These are phyloP conservation scores for Cystobasidium ongulense DNA, from an alignment of 768 basidiomycete species.

Conservation along the genomic window DNA sequence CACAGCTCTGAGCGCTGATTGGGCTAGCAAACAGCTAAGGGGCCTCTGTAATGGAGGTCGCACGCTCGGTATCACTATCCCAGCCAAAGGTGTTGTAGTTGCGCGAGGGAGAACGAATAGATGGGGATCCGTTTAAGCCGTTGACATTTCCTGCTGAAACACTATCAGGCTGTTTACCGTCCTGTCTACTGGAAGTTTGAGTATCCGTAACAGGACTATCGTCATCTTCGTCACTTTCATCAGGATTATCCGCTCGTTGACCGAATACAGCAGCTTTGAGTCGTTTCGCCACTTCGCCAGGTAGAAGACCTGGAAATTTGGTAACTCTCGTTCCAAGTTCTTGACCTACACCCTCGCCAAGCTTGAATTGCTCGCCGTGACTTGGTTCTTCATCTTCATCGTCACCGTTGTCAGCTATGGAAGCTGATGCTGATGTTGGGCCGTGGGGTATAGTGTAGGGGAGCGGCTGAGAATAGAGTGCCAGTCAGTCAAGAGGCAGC, in stretches of 20 bases:
- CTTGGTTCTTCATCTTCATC: conserved; percentile 1
- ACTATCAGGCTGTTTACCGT: neutral
- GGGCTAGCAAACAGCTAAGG: neutral
- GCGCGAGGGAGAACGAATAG: neutral
- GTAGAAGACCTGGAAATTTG: conserved; percentile 8
- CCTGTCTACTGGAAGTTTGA: neutral
- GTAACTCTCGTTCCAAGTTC: conserved; percentile 4
- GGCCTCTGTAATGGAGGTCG: neutral
- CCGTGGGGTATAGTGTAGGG: conserved; percentile 16
- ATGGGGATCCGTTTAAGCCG: neutral
- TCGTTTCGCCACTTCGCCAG: conserved; percentile 5
- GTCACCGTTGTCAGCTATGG: neutral
- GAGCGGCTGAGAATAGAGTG: neutral
- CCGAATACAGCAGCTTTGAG: conserved; percentile 17
- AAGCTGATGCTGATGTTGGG: neutral
- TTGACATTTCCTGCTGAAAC: neutral
- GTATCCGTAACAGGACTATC: conserved; percentile 21
- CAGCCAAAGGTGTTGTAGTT: conserved; percentile 29
- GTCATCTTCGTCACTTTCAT: conserved; percentile 30
- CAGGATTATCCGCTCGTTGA: neutral
- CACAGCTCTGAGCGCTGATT: neutral
- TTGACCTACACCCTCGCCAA: neutral
- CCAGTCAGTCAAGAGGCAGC: neutral
- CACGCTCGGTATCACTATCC: conserved; percentile 7
- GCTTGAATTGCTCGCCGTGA: neutral